Percentiles rank a stretch among this genome's conserved stretches.
Evolutionary conservation across 148 eudicot species (phyloP).

Genomic region (Vaccinium vitisidaea): DNA sequence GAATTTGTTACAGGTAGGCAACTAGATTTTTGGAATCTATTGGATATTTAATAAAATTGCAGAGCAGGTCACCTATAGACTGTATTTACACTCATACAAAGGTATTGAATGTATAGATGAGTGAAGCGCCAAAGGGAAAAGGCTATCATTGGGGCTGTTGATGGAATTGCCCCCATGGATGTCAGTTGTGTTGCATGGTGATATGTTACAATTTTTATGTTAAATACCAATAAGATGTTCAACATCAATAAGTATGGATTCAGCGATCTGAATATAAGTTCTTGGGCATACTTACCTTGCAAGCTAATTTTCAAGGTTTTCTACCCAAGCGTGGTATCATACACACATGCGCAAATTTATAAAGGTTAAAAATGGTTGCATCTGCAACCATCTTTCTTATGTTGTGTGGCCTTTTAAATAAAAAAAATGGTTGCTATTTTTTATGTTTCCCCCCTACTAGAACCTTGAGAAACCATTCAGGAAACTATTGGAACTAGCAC

Average conservation of each 20-base stretch:
- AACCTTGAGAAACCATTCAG: background rate
- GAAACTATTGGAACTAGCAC: background rate
- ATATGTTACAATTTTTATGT: too few relatives aligned
- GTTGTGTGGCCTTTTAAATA: background rate
- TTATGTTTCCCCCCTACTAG: background rate
- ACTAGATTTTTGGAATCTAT: background rate
- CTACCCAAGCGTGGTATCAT: background rate
- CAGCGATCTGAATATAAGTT: background rate
- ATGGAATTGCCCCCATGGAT: background rate
- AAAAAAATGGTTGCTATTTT: too few relatives aligned
- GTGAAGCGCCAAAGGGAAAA: background rate
- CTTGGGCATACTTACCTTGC: background rate
- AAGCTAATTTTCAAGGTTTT: background rate
- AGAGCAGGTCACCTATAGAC: background rate
- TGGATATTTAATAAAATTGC: background rate
- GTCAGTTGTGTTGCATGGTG: background rate
- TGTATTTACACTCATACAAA: background rate
- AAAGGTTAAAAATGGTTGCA: background rate
- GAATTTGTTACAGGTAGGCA: background rate
- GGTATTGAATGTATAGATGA: background rate
- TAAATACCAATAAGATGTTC: background rate
- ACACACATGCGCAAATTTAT: background rate
- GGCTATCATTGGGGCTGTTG: background rate
- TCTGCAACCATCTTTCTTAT: background rate
- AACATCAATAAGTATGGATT: background rate